Evolutionary conservation across 2,329 filamentous ascomycete genomes (phyloP).

Genomic region (Colletotrichum sp.): DNA sequence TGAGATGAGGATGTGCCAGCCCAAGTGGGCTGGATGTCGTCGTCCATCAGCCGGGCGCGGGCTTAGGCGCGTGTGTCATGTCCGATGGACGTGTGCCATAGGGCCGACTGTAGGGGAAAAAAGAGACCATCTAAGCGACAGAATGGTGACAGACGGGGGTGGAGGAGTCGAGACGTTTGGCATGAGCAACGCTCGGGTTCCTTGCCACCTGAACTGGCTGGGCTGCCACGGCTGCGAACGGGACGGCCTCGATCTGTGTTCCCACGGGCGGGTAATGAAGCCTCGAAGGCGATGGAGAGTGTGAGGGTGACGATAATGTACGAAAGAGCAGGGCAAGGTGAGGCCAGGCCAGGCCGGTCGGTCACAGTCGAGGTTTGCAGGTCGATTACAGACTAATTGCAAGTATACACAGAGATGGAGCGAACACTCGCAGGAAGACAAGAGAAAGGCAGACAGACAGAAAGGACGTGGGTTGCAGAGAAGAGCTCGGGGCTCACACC

Average conservation of each 20-base stretch:
- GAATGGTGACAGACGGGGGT: neutral
- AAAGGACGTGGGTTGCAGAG: neutral
- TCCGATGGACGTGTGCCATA: conserved; percentile 2
- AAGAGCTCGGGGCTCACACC: neutral
- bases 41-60: neutral
- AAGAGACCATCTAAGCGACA: neutral
- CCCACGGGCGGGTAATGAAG: neutral
- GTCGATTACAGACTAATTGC: neutral
- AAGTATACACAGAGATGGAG: neutral
- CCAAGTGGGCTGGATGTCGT: neutral
- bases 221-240: neutral
- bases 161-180: neutral
- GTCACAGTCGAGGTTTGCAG: neutral
- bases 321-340: neutral
- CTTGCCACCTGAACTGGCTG: neutral
- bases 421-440: neutral
- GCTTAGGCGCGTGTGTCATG: conserved; percentile 8
- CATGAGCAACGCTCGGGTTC: neutral
- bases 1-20: conserved; percentile 12
- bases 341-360: conserved; percentile 1
- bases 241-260: neutral
- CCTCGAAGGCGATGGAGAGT: neutral
- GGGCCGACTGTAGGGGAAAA: neutral
- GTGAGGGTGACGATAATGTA: neutral
- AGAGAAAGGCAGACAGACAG: neutral